Percentiles rank a stretch among this genome's conserved stretches.
phyloP scores from a whole-genome alignment of 2,329 filamentous ascomycete genomes.

The Acephala macrosclerotiorum region DNA sequence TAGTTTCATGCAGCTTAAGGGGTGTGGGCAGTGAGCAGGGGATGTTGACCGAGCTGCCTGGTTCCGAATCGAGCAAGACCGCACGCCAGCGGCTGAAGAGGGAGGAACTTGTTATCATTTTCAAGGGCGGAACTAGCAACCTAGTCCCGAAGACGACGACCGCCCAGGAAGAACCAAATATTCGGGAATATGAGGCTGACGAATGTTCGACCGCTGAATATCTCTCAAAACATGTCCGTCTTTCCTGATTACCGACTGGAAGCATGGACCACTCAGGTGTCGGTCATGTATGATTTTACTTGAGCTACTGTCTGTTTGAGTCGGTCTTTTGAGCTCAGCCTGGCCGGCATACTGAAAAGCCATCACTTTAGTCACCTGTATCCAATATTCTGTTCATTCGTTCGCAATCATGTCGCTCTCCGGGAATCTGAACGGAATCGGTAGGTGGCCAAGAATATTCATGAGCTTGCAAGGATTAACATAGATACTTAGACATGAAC shows the following conservation, averaged over 20 bases:
- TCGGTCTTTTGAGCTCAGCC: too few species aligned
- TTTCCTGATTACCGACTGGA: too few species aligned
- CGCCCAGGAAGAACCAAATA: background rate
- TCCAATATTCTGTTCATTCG: too few species aligned
- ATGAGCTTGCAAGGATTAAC: background rate
- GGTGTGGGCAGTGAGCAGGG: background rate
- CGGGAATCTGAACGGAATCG: constrained; percentile 1
- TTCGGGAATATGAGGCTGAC: background rate
- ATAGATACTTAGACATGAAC: constrained; percentile 29
- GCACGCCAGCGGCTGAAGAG: background rate
- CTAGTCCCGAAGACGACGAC: background rate
- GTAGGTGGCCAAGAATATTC: constrained; percentile 5
- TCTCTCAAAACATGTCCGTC: too few species aligned
- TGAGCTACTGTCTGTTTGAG: too few species aligned
- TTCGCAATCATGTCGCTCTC: background rate
- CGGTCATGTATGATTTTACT: too few species aligned
- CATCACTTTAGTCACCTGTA: too few species aligned
- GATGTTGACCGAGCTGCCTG: background rate
- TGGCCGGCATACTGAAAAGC: too few species aligned
- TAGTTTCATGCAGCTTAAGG: background rate
- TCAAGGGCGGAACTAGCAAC: background rate
- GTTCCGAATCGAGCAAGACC: background rate
- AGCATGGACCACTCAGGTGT: too few species aligned
- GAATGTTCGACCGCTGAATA: too few species aligned
- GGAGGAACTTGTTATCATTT: background rate